Percentiles rank a stretch among this genome's conserved stretches.
phyloP scores from a whole-genome alignment of 805 yeast genomes.

The Candida hungchunana region DNA sequence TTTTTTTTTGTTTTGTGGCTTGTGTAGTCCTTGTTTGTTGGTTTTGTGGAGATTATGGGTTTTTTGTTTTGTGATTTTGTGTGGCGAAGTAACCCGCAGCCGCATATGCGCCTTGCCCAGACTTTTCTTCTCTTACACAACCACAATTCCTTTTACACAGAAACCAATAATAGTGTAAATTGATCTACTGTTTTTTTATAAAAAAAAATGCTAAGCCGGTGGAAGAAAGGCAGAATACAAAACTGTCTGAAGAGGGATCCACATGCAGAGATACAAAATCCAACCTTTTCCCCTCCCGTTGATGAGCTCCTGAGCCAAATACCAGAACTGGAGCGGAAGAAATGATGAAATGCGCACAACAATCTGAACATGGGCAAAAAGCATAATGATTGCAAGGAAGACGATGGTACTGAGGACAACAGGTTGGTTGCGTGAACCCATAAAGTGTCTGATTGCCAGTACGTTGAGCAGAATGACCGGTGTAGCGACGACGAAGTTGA shows the following conservation, averaged over 20 bases:
- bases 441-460: conserved; percentile 34
- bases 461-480: conserved; percentile 57
- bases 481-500: conserved; percentile 71
- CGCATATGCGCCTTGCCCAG: not conserved
- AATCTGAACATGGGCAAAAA: conserved; percentile 82
- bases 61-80: not conserved
- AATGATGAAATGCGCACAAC: conserved; percentile 75
- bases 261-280: conserved; percentile 48
- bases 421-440: conserved; percentile 32
- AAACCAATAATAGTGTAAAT: too few relatives aligned
- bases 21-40: not conserved
- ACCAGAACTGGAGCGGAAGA: conserved; percentile 75
- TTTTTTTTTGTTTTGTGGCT: not conserved
- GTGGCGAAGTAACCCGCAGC: too few relatives aligned
- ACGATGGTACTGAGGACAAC: conserved; percentile 38
- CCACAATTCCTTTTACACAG: too few relatives aligned
- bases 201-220: conserved; percentile 72
- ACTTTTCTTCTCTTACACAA: too few relatives aligned
- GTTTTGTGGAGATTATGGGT: not conserved
- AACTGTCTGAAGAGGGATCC: conserved; percentile 67
- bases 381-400: conserved; percentile 46
- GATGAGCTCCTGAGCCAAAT: conserved; percentile 40
- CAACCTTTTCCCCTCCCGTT: conserved; percentile 32
- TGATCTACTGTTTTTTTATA: too few relatives aligned
- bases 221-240: conserved; percentile 83